phyloP scores from a whole-genome alignment of 2,329 filamentous ascomycete species.

The Alternaria sp. region DNA sequence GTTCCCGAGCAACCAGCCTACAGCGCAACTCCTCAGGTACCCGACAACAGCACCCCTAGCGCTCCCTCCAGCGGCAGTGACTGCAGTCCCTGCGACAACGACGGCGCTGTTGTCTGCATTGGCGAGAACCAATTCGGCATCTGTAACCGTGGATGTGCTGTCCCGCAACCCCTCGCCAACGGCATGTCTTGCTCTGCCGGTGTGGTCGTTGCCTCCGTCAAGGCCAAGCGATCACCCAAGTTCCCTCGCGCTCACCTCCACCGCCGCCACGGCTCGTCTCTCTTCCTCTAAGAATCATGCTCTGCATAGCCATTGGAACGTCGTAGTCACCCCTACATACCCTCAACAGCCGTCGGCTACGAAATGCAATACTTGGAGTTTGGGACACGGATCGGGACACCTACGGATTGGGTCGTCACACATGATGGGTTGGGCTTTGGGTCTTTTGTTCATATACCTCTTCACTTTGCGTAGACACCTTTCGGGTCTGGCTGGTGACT shows the following conservation, averaged over 20 bases:
- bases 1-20: slow-evolving; percentile 17
- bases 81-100: slow-evolving; percentile 50
- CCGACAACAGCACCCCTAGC: slow-evolving; percentile 22
- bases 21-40: slow-evolving; percentile 7
- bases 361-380: slow-evolving; percentile 39
- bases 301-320: slow-evolving; percentile 5
- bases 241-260: slow-evolving; percentile 42
- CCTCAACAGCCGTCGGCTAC: slow-evolving; percentile 17
- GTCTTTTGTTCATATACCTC: slow-evolving; percentile 31
- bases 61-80: slow-evolving; percentile 23
- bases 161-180: slow-evolving; percentile 52
- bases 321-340: slow-evolving; percentile 15
- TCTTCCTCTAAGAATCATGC: slow-evolving; percentile 29
- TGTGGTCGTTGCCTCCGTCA: slow-evolving; percentile 23
- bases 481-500: slow-evolving; percentile 22
- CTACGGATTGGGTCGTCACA: slow-evolving; percentile 17
- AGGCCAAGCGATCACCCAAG: slow-evolving; percentile 27
- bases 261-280: slow-evolving; percentile 40
- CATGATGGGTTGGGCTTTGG: slow-evolving; percentile 19
- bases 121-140: slow-evolving; percentile 54
- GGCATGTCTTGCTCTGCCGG: slow-evolving; percentile 55
- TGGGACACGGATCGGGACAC: slow-evolving; percentile 22
- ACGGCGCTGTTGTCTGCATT: slow-evolving; percentile 57
- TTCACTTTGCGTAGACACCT: slow-evolving; percentile 15
- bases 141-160: slow-evolving; percentile 55